These are phyloP conservation scores for Phytophthora brassicae DNA, from an alignment of 352 stramenopile genomes.

Conservation along the genomic window DNA sequence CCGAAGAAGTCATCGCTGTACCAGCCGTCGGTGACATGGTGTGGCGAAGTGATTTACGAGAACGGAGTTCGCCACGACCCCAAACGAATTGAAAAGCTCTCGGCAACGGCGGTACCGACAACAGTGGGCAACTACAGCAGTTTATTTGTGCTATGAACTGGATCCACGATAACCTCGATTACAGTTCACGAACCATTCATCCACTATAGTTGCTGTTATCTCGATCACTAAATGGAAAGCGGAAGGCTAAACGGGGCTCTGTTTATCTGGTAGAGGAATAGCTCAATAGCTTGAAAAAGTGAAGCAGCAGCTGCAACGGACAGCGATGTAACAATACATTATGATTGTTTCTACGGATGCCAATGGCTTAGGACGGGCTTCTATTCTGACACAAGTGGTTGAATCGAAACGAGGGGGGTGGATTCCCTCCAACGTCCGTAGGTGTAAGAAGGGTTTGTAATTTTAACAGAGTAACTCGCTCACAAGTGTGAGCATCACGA, in stretches of 20 bases:
- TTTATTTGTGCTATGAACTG: conserved; percentile 4
- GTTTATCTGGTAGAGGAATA: background rate
- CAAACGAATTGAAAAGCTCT: background rate
- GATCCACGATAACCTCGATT: background rate
- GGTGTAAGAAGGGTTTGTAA: too few species aligned
- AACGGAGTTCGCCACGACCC: conserved; percentile 1
- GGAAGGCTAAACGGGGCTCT: background rate
- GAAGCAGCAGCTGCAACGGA: background rate
- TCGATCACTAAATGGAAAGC: background rate
- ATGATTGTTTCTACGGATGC: background rate
- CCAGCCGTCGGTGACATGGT: conserved; percentile 1
- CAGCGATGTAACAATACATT: background rate
- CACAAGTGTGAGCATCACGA: background rate
- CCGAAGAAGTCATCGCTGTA: conserved; percentile 5
- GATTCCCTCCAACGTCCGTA: background rate
- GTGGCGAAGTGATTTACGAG: conserved; percentile 1
- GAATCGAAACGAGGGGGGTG: background rate
- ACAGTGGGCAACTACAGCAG: background rate
- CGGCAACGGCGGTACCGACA: background rate
- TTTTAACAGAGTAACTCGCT: background rate
- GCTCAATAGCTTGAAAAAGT: background rate
- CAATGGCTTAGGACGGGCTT: too few species aligned
- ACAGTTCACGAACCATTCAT: background rate
- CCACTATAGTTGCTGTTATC: background rate
- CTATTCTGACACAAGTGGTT: background rate